Evolutionary conservation across 768 basidiomycete species (phyloP), one percentile per base, ranked within the genome.

Genomic region (Lanmaoa rubissima): DNA sequence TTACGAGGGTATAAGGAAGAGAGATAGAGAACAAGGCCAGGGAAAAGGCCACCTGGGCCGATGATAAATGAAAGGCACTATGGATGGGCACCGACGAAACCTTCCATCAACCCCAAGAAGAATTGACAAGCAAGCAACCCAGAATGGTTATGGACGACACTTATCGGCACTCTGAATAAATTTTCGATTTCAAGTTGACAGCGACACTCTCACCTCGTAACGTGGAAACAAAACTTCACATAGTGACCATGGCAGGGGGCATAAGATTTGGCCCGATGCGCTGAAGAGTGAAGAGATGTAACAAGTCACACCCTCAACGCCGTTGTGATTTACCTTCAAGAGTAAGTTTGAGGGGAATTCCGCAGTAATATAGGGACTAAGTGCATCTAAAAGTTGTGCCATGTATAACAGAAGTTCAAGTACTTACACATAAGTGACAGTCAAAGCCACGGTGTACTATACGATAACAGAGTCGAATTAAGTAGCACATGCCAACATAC

Each of bases 191-290:
- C 34, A 7, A 10, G 19, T n/a, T 24, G 24, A 48, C n/a, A 45
- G 12, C 17, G n/a, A 44, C 11, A 60, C 34, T 35, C 38, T 57
- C 26, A 79, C 84, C 86, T 77, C 89, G 86, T 44, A 82, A 72
- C 10, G 83, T 76, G 11, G 80, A 78, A 14, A 84, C 78, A n/a
- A 87, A 46, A n/a, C 88, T 88, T 87, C 88, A 90, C 1, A 82
- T 61, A 0, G 80, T 77, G 47, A 88, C 69, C 79, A 88, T 82
- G 1, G 80, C 69, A 0, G 88, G 87, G 65, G 87, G 76, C 46
- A 82, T 70, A 54, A 82, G 76, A n/a, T 85, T 79, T 2, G 87
- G 83, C 3, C 85, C 81, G 44, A 78, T 58, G 55, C 56, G 54
- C 70, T 79, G 65, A 52, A 43, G 32, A 34, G 36, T 4, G n/a